Conservation (phyloP, 371 early-diverging fungal genomes). For the Mycotypha africana region DNA sequence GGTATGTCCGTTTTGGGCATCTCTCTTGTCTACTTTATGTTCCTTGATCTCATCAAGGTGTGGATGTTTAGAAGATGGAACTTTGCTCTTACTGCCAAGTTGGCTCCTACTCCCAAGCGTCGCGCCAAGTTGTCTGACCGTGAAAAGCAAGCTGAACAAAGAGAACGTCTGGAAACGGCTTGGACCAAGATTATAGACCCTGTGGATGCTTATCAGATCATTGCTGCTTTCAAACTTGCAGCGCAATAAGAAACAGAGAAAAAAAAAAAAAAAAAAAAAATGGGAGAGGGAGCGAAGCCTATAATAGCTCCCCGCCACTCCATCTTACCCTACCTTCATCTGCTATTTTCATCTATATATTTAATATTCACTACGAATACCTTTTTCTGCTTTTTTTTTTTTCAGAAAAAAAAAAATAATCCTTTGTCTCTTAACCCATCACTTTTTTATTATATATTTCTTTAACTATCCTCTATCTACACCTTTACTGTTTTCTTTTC, state of each 20-base stretch:
- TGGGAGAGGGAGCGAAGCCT: no score
- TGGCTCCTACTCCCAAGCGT: constrained; percentile 64
- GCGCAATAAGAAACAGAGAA: background rate
- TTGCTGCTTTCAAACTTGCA: constrained; percentile 18
- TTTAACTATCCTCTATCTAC: no score
- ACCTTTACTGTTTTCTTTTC: no score
- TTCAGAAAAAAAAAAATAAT: no score
- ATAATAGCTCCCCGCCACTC: no score
- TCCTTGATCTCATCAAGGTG: constrained; percentile 86
- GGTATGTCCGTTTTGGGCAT: constrained; percentile 60
- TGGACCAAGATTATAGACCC: constrained; percentile 20
- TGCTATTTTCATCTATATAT: no score
- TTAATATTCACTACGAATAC: no score
- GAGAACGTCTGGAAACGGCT: constrained; percentile 20
- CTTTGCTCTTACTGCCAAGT: constrained; percentile 52
- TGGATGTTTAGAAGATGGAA: constrained; percentile 71
- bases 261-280: no score
- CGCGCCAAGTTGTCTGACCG: constrained; percentile 50
- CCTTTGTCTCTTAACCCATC: no score
- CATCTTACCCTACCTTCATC: no score
- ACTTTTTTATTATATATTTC: no score
- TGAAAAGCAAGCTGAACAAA: constrained; percentile 32
- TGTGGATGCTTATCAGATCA: constrained; percentile 19
- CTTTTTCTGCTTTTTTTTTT: no score
- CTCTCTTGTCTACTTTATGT: constrained; percentile 67